phyloP scores from a whole-genome alignment of 768 basidiomycete genomes.

The Tulasnella sp. region DNA sequence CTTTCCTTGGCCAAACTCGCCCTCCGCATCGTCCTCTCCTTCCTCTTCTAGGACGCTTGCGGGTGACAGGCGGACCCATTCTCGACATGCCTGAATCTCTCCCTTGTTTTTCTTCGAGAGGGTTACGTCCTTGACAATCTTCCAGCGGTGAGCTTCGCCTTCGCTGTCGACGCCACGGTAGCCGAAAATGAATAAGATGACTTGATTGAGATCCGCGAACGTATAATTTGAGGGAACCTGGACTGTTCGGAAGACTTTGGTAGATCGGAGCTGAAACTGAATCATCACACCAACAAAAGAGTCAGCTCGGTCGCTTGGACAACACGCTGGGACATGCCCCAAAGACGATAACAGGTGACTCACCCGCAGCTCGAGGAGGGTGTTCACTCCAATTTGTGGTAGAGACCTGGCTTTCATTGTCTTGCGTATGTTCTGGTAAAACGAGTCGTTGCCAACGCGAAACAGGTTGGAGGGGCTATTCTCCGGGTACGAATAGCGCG shows the following conservation, averaged over 20 bases:
- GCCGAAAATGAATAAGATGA: conserved; percentile 30
- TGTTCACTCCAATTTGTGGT: conserved; percentile 20
- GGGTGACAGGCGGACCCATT: conserved; percentile 1
- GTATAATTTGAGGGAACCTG: conserved; percentile 28
- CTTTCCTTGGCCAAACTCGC: neutral
- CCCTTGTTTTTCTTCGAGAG: conserved; percentile 2
- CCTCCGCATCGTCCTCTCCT: neutral
- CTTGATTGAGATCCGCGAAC: conserved; percentile 21
- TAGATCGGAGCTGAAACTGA: conserved; percentile 22
- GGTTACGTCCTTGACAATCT: conserved; percentile 25
- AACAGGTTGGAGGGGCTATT: conserved; percentile 30
- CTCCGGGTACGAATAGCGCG: conserved; percentile 28
- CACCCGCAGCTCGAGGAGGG: conserved; percentile 30
- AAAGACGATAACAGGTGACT: neutral
- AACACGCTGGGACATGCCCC: neutral
- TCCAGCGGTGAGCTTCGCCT: conserved; percentile 8
- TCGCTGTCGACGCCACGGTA: neutral
- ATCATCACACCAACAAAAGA: neutral
- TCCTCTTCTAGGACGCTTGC: neutral
- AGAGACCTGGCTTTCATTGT: neutral
- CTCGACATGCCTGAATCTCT: conserved; percentile 20
- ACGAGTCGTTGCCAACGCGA: conserved; percentile 30
- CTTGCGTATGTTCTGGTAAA: conserved; percentile 5
- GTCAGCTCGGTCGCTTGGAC: neutral
- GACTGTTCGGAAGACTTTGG: conserved; percentile 29